Conservation (phyloP, 2,329 filamentous ascomycete genomes). For the Pestalotiopsis fici region DNA sequence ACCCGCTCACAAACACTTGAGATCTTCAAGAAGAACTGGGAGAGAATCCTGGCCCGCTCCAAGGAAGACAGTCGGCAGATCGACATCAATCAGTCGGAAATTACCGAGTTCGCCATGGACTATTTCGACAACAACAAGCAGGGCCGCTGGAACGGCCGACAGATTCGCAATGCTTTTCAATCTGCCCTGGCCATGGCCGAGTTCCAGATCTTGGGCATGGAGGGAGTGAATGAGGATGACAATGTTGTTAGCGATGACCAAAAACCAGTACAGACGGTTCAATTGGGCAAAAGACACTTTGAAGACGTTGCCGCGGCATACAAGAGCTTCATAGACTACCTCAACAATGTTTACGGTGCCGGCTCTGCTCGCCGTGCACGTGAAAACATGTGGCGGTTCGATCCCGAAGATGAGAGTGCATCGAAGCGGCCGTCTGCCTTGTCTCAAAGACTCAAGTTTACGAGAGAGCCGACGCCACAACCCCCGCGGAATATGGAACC, state of each 20-base stretch:
- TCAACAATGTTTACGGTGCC: neutral
- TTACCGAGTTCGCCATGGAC: neutral
- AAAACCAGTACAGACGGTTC: neutral
- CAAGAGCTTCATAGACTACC: neutral
- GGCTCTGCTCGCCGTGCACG: neutral
- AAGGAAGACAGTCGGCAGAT: neutral
- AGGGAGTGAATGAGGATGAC: neutral
- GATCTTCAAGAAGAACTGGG: constrained; percentile 13
- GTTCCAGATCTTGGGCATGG: neutral
- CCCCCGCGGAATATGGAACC: too few species aligned
- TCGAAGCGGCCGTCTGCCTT: too few species aligned
- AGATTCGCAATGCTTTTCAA: constrained; percentile 39
- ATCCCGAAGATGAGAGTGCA: neutral
- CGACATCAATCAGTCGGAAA: neutral
- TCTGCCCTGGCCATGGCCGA: constrained; percentile 21
- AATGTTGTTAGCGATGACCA: neutral
- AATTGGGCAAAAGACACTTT: neutral
- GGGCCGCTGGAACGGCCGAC: constrained; percentile 35
- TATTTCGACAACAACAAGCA: neutral
- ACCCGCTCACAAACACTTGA: neutral
- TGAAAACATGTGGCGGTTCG: neutral
- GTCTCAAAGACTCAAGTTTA: too few species aligned
- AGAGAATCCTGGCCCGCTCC: neutral
- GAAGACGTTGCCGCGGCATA: neutral
- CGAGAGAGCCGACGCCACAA: too few species aligned